Evolutionary conservation across 2,329 filamentous ascomycete species (phyloP).

Genomic region (Diaporthe capsici): DNA sequence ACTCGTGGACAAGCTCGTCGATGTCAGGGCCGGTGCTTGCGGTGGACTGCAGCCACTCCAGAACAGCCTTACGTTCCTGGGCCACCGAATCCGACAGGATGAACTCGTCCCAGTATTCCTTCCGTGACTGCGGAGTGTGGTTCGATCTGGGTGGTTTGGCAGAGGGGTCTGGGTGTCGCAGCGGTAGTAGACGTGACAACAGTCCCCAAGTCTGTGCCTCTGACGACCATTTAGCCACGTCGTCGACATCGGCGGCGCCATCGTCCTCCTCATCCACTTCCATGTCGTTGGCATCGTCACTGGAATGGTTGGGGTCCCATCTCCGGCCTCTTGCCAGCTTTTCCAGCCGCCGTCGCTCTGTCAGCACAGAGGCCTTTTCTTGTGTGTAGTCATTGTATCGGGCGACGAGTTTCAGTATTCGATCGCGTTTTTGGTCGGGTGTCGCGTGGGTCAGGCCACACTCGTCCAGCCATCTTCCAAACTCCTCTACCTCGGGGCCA

Average conservation of each 20-base stretch:
- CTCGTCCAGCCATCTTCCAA: slow-evolving; percentile 85
- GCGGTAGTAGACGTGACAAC: slow-evolving; percentile 79
- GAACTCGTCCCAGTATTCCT: slow-evolving; percentile 77
- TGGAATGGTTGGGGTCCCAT: slow-evolving; percentile 49
- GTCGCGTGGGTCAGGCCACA: slow-evolving; percentile 71
- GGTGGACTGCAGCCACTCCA: slow-evolving; percentile 89
- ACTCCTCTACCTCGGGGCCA: slow-evolving; percentile 87
- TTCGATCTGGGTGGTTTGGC: slow-evolving; percentile 45
- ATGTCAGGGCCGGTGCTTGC: slow-evolving; percentile 80
- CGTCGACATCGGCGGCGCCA: slow-evolving; percentile 52
- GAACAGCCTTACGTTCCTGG: slow-evolving; percentile 82
- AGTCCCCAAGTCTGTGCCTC: slow-evolving; percentile 95
- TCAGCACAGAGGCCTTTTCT: slow-evolving; percentile 59
- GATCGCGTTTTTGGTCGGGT: slow-evolving; percentile 70
- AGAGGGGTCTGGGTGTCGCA: slow-evolving; percentile 69
- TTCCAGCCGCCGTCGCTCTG: slow-evolving; percentile 56
- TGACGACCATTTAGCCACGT: slow-evolving; percentile 78
- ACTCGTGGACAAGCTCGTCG: slow-evolving; percentile 80
- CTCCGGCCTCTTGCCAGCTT: slow-evolving; percentile 49
- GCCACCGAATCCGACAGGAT: slow-evolving; percentile 80
- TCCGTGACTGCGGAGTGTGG: slow-evolving; percentile 47
- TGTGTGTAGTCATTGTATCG: slow-evolving; percentile 72
- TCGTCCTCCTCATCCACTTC: slow-evolving; percentile 68
- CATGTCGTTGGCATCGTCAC: slow-evolving; percentile 66
- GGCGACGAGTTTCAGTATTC: slow-evolving; percentile 77